Percentiles rank a stretch among this genome's conserved stretches.
Evolutionary conservation across 2,329 filamentous ascomycete species (phyloP).

Genomic region (Diaporthe velutina): DNA sequence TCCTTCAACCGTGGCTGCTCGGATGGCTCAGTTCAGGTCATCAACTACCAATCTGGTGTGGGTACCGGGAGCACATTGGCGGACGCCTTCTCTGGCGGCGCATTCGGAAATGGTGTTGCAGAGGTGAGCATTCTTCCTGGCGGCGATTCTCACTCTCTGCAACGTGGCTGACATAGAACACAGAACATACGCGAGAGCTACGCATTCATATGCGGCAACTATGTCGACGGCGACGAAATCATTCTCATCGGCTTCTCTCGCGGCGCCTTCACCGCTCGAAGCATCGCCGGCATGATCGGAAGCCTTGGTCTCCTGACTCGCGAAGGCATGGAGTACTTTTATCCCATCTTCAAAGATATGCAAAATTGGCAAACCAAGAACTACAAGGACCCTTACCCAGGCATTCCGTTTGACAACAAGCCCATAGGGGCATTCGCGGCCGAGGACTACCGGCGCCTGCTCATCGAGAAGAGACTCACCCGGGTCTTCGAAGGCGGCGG

Average conservation of each 20-base stretch:
- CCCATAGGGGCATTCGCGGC: conserved; percentile 59
- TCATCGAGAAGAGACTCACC: conserved; percentile 57
- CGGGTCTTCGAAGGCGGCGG: conserved; percentile 55
- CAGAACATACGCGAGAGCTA: conserved; percentile 72
- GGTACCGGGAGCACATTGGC: conserved; percentile 64
- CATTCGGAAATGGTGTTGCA: conserved; percentile 66
- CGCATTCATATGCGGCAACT: conserved; percentile 72
- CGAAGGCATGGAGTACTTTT: conserved; percentile 66
- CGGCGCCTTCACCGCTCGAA: conserved; percentile 70
- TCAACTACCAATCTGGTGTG: conserved; percentile 73
- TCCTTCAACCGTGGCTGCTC: conserved; percentile 65
- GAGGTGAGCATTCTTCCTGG: conserved; percentile 53
- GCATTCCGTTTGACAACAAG: conserved; percentile 61
- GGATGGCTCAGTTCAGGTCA: conserved; percentile 68
- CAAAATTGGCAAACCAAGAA: conserved; percentile 62
- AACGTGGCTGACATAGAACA: background rate
- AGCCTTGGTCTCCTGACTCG: conserved; percentile 65
- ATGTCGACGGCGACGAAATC: conserved; percentile 69
- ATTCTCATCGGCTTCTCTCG: conserved; percentile 69
- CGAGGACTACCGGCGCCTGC: conserved; percentile 56
- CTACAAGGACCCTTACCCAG: conserved; percentile 62
- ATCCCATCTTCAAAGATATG: conserved; percentile 69
- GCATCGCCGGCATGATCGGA: conserved; percentile 66
- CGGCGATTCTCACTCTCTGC: background rate
- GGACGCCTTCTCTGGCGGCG: conserved; percentile 66